These are phyloP conservation scores for Kwoniella sp. DNA, from an alignment of 768 basidiomycete genomes.

Conservation along the genomic window DNA sequence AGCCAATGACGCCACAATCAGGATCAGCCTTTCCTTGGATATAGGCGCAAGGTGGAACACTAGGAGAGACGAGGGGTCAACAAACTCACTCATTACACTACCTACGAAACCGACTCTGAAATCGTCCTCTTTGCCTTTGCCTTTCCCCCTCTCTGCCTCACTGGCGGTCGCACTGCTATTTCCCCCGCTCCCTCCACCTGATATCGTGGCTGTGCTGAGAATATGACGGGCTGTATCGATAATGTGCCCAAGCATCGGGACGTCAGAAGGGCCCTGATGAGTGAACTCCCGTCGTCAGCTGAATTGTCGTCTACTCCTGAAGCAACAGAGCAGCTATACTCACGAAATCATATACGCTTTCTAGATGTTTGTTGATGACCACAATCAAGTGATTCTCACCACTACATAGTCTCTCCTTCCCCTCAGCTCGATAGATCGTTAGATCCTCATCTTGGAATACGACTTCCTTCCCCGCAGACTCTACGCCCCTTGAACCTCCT, in stretches of 20 bases:
- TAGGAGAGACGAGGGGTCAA: background rate
- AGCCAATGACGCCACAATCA: background rate
- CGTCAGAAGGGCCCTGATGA: constrained; percentile 40
- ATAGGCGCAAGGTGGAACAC: too few relatives aligned
- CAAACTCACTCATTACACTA: constrained; percentile 31
- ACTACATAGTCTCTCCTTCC: constrained; percentile 36
- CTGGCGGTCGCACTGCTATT: constrained; percentile 8
- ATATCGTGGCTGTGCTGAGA: constrained; percentile 2
- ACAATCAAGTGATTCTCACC: constrained; percentile 44
- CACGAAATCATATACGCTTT: constrained; percentile 47
- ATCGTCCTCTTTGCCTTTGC: constrained; percentile 21
- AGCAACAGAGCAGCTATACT: constrained; percentile 14
- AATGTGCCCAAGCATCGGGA: constrained; percentile 43
- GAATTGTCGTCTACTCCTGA: background rate
- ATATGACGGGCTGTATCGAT: constrained; percentile 24
- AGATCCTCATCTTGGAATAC: constrained; percentile 39
- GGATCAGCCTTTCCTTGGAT: too few relatives aligned
- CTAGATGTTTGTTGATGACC: constrained; percentile 42
- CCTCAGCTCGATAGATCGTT: constrained; percentile 35
- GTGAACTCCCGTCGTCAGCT: background rate
- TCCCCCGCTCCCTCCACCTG: background rate
- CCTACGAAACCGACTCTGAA: constrained; percentile 47
- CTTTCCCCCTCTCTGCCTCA: constrained; percentile 29
- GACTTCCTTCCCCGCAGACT: constrained; percentile 25
- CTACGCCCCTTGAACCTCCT: background rate